A percentile compares a stretch with the other conserved stretches of the same genome.
Conservation (phyloP, 192 early-diverging fungal species). For the Entophlyctis helioformis region DNA sequence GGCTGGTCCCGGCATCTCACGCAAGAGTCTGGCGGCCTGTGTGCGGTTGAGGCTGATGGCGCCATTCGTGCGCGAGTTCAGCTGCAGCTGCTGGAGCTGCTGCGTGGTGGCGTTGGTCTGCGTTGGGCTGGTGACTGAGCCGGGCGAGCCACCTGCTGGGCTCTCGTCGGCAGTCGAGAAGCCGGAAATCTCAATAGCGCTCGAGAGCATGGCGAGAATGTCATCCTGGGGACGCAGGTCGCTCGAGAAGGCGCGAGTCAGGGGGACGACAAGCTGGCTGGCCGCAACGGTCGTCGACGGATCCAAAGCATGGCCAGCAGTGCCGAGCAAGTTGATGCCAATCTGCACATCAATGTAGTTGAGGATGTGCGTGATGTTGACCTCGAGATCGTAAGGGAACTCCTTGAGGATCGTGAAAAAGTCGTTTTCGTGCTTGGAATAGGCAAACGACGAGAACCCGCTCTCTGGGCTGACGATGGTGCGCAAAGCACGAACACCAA, state of each 20-base stretch:
- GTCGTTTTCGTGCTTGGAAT: conserved; percentile 11
- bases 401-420: conserved; percentile 20
- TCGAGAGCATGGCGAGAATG: conserved; percentile 8
- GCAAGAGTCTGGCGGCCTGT: too few relatives aligned
- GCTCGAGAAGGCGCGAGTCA: background rate
- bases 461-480: conserved; percentile 30
- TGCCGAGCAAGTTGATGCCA: conserved; percentile 25
- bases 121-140: too few relatives aligned
- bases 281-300: background rate
- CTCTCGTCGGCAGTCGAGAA: too few relatives aligned
- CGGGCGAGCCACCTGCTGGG: too few relatives aligned
- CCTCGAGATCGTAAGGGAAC: conserved; percentile 23
- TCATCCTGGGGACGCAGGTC: too few relatives aligned
- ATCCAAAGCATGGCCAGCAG: conserved; percentile 13
- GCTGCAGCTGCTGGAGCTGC: too few relatives aligned
- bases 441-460: conserved; percentile 15
- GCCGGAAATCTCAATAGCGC: conserved; percentile 6
- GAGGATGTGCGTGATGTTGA: conserved; percentile 15
- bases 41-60: too few relatives aligned
- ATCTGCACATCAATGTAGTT: conserved; percentile 18
- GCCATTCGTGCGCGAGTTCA: too few relatives aligned
- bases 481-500: conserved; percentile 26
- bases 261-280: background rate
- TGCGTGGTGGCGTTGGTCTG: too few relatives aligned
- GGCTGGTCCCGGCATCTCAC: too few relatives aligned